A percentile compares a stretch with the other conserved stretches of the same genome.
Conservation (phyloP, 164 flowering plant species). For the Nelumbo lutea region DNA sequence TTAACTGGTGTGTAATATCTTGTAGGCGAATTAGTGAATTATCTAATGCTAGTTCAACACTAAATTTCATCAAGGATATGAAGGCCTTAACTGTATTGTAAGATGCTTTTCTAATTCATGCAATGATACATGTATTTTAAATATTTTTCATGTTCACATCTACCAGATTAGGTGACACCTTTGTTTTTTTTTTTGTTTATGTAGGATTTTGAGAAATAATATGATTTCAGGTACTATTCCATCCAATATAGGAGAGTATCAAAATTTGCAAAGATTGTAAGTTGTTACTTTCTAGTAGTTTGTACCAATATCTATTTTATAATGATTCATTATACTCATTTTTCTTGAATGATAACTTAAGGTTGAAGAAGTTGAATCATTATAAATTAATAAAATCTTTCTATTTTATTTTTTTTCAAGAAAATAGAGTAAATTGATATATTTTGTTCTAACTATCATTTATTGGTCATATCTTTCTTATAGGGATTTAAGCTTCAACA, state of each 20-base stretch:
- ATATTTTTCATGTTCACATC: not conserved
- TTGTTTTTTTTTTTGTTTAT: not conserved
- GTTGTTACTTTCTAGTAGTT: slow-evolving; percentile 14
- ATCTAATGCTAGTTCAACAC: not conserved
- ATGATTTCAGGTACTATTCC: slow-evolving; percentile 61
- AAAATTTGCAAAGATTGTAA: slow-evolving; percentile 47
- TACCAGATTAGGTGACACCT: not conserved
- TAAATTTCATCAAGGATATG: not conserved
- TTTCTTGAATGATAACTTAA: too few species aligned
- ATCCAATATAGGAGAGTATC: slow-evolving; percentile 41
- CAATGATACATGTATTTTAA: not conserved
- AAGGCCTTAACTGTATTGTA: not conserved
- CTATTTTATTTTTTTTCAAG: too few species aligned
- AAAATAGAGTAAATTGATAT: too few species aligned
- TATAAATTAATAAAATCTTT: too few species aligned
- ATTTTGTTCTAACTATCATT: too few species aligned
- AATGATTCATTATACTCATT: too few species aligned
- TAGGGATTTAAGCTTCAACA: slow-evolving; percentile 86
- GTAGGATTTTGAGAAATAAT: slow-evolving; percentile 62
- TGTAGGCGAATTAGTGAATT: not conserved
- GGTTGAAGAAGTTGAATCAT: too few species aligned
- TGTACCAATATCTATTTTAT: too few species aligned
- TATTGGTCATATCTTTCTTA: not conserved
- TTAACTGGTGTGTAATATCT: not conserved
- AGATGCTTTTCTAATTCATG: not conserved